Conservation (phyloP, 2,329 filamentous ascomycete species). For the Hypoxylon sp. region DNA sequence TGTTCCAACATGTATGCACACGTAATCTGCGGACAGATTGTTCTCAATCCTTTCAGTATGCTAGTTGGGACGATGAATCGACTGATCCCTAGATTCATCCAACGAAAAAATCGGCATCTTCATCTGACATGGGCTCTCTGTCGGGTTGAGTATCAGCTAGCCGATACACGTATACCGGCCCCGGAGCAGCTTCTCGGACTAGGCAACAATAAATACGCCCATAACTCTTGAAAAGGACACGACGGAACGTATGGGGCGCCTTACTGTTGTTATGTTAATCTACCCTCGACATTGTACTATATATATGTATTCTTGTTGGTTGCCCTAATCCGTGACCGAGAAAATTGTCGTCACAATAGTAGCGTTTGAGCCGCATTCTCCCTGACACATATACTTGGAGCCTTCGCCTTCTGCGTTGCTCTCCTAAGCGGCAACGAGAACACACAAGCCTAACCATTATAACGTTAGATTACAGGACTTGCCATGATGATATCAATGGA, state of each 20-base stretch:
- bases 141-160: not conserved
- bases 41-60: not conserved
- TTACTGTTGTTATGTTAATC: not conserved
- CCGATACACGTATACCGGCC: not conserved
- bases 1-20: not conserved
- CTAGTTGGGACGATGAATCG: not conserved
- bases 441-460: not conserved
- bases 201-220: not conserved
- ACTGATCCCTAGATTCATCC: not conserved
- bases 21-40: not conserved
- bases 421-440: constrained; percentile 3
- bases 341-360: too few relatives aligned
- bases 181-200: not conserved
- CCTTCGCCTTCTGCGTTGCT: not conserved
- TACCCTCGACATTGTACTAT: not conserved
- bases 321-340: not conserved
- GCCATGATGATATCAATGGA: not conserved
- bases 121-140: not conserved
- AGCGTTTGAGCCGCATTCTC: not conserved
- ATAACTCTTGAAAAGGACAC: not conserved
- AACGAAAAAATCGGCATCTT: not conserved
- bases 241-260: not conserved
- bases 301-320: not conserved
- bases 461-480: not conserved
- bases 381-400: constrained; percentile 3